Evolutionary conservation across 2,329 filamentous ascomycete genomes (phyloP).

Genomic region (Fusarium agapanthi): DNA sequence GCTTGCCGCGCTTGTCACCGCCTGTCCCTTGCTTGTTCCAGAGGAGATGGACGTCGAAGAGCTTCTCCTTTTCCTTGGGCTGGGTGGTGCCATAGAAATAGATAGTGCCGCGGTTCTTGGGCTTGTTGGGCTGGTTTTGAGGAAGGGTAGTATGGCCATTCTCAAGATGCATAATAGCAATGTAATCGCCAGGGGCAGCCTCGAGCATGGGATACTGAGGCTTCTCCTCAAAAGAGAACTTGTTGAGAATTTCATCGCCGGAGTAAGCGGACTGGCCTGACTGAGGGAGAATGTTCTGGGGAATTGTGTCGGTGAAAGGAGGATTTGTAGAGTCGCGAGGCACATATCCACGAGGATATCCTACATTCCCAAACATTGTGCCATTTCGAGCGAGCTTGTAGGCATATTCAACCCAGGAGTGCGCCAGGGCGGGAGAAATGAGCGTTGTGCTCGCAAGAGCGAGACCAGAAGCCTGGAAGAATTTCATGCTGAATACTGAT

Average conservation of each 20-base stretch:
- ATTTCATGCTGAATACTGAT: slow-evolving; percentile 35
- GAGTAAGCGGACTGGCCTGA: slow-evolving; percentile 70
- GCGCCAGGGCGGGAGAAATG: slow-evolving; percentile 58
- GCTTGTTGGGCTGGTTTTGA: slow-evolving; percentile 65
- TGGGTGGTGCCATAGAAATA: slow-evolving; percentile 77
- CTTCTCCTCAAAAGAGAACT: slow-evolving; percentile 48
- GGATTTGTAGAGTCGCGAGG: slow-evolving; percentile 59
- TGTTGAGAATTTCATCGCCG: slow-evolving; percentile 62
- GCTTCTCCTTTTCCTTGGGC: slow-evolving; percentile 59
- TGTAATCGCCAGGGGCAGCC: slow-evolving; percentile 66
- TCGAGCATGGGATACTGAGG: slow-evolving; percentile 69
- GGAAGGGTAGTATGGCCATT: slow-evolving; percentile 78
- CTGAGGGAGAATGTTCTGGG: slow-evolving; percentile 70
- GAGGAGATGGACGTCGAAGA: slow-evolving; percentile 72
- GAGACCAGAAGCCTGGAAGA: slow-evolving; percentile 20
- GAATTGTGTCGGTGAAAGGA: slow-evolving; percentile 65
- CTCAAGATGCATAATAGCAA: slow-evolving; percentile 75
- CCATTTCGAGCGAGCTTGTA: slow-evolving; percentile 77
- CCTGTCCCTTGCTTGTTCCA: slow-evolving; percentile 86
- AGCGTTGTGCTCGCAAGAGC: slow-evolving; percentile 41
- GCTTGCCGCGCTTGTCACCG: slow-evolving; percentile 78
- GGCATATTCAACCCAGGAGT: slow-evolving; percentile 86
- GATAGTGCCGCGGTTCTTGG: slow-evolving; percentile 73
- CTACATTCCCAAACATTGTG: slow-evolving; percentile 73
- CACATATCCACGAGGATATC: slow-evolving; percentile 78